Percentiles rank a stretch among this genome's conserved stretches.
Conservation (phyloP, 169 alveolate species). For the Eimeria necatrix region DNA sequence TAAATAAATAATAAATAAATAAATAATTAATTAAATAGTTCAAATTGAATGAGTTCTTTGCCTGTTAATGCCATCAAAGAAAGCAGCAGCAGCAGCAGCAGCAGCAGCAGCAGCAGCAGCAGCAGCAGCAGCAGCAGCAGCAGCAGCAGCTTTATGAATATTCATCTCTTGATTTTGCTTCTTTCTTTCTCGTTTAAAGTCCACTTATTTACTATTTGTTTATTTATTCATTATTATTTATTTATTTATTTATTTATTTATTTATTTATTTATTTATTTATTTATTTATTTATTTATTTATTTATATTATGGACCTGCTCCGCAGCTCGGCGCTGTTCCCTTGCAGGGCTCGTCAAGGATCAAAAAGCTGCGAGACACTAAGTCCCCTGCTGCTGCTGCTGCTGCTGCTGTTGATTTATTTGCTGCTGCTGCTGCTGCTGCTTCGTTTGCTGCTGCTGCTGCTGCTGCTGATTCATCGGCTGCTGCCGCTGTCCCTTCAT, state of each 20-base stretch:
- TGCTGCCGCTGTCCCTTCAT: not conserved
- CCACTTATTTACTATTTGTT: not conserved
- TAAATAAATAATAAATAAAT: not conserved
- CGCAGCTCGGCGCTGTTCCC: slow-evolving; percentile 79
- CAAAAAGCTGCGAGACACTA: slow-evolving; percentile 14
- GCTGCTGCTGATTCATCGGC: not conserved
- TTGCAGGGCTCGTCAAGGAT: slow-evolving; percentile 81
- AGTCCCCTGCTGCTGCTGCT: not conserved
- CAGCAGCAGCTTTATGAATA: too few species aligned
- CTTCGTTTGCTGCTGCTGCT: not conserved
- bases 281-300: too few species aligned
- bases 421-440: not conserved
- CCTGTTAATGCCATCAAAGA: too few species aligned
- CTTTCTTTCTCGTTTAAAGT: not conserved
- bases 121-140: too few species aligned
- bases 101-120: too few species aligned
- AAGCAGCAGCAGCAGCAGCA: too few species aligned
- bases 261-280: too few species aligned
- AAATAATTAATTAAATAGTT: too few species aligned
- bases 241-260: not conserved
- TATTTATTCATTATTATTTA: too few species aligned
- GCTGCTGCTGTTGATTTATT: not conserved
- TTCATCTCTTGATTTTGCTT: not conserved
- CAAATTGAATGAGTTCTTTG: too few species aligned
- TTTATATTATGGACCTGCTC: slow-evolving; percentile 74